Conservation (phyloP, 1,139 yeast genomes). For the Candida labiduridarum region DNA sequence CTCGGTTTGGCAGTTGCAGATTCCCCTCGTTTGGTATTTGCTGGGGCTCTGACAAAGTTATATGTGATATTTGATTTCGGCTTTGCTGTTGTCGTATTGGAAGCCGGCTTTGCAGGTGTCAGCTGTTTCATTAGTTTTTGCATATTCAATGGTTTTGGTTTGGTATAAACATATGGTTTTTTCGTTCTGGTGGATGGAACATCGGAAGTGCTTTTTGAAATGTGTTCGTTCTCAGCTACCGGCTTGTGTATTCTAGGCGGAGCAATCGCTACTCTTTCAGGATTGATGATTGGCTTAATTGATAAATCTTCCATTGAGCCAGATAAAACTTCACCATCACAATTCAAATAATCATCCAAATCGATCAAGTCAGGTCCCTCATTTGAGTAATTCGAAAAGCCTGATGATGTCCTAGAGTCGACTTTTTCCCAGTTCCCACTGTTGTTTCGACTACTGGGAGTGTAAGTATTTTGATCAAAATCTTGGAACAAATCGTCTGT, state of each 20-base stretch:
- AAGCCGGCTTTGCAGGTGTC: slow-evolving; percentile 21
- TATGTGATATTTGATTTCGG: slow-evolving; percentile 32
- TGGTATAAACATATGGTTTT: slow-evolving; percentile 36
- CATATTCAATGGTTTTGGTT: slow-evolving; percentile 47
- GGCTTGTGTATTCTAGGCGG: slow-evolving; percentile 3
- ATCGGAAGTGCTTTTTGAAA: slow-evolving; percentile 15
- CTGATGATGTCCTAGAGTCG: slow-evolving; percentile 19
- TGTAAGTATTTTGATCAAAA: slow-evolving; percentile 44
- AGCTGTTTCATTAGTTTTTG: slow-evolving; percentile 22
- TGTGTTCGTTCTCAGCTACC: slow-evolving; percentile 6
- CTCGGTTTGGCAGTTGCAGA: slow-evolving; percentile 4
- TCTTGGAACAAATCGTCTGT: slow-evolving; percentile 39
- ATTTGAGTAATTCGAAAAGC: slow-evolving; percentile 14
- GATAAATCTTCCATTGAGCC: slow-evolving; percentile 22
- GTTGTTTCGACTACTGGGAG: slow-evolving; percentile 3
- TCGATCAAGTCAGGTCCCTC: slow-evolving; percentile 36
- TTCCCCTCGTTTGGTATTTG: slow-evolving; percentile 8
- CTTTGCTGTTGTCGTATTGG: slow-evolving; percentile 12
- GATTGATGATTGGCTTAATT: slow-evolving; percentile 18
- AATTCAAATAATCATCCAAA: slow-evolving; percentile 24
- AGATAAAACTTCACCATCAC: slow-evolving; percentile 5
- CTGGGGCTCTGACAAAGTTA: slow-evolving; percentile 26
- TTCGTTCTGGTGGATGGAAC: slow-evolving; percentile 14
- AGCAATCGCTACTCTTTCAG: slow-evolving; percentile 2
- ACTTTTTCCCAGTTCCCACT: slow-evolving; percentile 33